Evolutionary conservation across 2,329 filamentous ascomycete genomes (phyloP).

Genomic region (Neospermospora avenae): DNA sequence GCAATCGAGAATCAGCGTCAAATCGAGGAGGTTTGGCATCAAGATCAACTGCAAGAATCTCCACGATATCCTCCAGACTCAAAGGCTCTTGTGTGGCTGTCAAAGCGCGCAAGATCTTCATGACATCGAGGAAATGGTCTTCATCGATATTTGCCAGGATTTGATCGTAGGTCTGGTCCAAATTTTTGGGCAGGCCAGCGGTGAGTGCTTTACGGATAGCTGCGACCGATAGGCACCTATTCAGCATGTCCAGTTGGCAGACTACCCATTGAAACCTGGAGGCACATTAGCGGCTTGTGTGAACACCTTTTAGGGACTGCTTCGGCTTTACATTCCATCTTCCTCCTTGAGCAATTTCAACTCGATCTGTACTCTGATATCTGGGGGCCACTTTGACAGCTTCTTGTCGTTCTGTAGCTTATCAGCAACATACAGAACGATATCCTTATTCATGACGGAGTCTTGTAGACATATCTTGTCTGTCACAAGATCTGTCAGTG

Average conservation of each 20-base stretch:
- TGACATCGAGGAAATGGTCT: slow-evolving; percentile 13
- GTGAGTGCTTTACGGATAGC: slow-evolving; percentile 32
- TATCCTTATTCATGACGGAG: slow-evolving; percentile 27
- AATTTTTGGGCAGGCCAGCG: slow-evolving; percentile 31
- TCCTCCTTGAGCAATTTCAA: slow-evolving; percentile 28
- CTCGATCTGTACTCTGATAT: slow-evolving; percentile 31
- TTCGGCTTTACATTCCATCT: slow-evolving; percentile 35
- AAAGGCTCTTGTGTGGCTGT: slow-evolving; percentile 23
- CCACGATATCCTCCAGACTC: slow-evolving; percentile 30
- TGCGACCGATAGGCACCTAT: slow-evolving; percentile 23
- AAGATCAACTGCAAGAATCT: slow-evolving; percentile 33
- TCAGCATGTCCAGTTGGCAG: slow-evolving; percentile 35
- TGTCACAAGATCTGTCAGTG: slow-evolving; percentile 22
- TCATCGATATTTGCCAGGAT: slow-evolving; percentile 33
- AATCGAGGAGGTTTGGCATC: slow-evolving; percentile 26
- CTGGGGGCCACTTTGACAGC: slow-evolving; percentile 28
- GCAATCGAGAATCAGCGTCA: slow-evolving; percentile 35
- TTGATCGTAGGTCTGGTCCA: slow-evolving; percentile 38
- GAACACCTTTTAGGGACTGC: not conserved
- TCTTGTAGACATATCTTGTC: slow-evolving; percentile 23
- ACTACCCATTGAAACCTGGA: slow-evolving; percentile 38
- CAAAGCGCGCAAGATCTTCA: slow-evolving; percentile 29
- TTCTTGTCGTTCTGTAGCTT: slow-evolving; percentile 26
- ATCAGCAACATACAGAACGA: slow-evolving; percentile 29
- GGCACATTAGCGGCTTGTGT: not conserved